Evolutionary conservation across 345 rosid genomes (phyloP), one percentile per base, ranked within the genome.

Genomic region (Physaria fendleri): DNA sequence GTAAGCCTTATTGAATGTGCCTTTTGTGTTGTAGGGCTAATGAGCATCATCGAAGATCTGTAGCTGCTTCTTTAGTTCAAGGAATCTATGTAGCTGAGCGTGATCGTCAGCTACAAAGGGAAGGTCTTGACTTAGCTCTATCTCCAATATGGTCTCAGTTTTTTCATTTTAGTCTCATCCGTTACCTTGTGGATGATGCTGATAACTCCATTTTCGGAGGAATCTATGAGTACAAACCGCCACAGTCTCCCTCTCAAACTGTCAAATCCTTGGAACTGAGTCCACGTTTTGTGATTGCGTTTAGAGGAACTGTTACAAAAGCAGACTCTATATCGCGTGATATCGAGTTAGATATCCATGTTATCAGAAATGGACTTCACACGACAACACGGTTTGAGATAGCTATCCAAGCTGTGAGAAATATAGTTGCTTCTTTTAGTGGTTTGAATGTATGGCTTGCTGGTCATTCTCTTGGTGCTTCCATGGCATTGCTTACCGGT

Each of bases 391-490:
- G 96, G n/a, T 82, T 81, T 8, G 83, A 83, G 76, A 79, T 79
- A 52, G 99, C 82, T 16, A 81, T 87, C 14, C 88, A 89, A 71
- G 96, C 95, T 0, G 84, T 81, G 23, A 71, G 77, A 59, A 83
- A 79, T 50, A 70, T 76, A 73, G 90, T 90, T 30, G 88, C 88
- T 57, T 28, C 79, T 0, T 82, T 76, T 4, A 95, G 92, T 7
- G 73, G 60, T 28, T 82, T 88, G 0, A 82, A 82, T 40, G 82
- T 90, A 25, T 93, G 96, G 97, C 56, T 93, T 62, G 88, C 92
- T 5, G 99, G 99, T 52, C 96, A 93, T 68, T 90, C 95, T 59
- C 81, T 93, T 12, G 97, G 99, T 46, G 81, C 96, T 32, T 87
- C 95, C 65, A 74, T 87, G 82, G 93, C 87, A 8, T 53, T 87